Evolutionary conservation across 1,284 basidiomycete species (phyloP).

Genomic region (Sanguinoderma infundibulare): DNA sequence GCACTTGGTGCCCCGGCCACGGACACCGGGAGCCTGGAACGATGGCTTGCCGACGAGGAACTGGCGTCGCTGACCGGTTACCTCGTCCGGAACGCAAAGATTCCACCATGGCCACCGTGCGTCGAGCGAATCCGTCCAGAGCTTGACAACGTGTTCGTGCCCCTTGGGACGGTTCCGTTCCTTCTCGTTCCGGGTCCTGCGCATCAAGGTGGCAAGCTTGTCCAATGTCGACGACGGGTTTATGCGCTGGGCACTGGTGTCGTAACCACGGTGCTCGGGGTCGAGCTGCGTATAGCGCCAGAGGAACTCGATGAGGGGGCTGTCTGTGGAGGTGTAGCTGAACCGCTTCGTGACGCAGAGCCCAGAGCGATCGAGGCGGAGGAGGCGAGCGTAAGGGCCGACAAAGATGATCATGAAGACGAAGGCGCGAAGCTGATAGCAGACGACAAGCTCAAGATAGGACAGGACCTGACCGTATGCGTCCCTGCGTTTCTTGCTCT

Average conservation of each 20-base stretch:
- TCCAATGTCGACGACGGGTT: not conserved
- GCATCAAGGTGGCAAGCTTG: too few species aligned
- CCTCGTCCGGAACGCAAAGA: not conserved
- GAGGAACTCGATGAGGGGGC: conserved; percentile 18
- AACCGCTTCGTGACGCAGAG: conserved; percentile 13
- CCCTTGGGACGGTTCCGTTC: not conserved
- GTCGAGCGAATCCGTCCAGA: conserved; percentile 2
- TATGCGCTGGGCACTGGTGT: conserved; percentile 8
- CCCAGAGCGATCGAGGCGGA: conserved; percentile 14
- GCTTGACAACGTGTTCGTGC: conserved; percentile 2
- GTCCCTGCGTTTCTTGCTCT: not conserved
- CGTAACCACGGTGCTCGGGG: conserved; percentile 8
- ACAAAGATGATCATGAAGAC: conserved; percentile 15
- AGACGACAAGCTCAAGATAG: conserved; percentile 11
- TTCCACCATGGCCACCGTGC: conserved; percentile 13
- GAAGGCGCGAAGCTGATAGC: conserved; percentile 8
- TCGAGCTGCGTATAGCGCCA: conserved; percentile 8
- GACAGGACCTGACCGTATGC: conserved; percentile 12
- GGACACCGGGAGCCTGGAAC: conserved; percentile 2
- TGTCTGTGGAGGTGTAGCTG: conserved; percentile 7
- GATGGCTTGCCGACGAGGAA: conserved; percentile 12
- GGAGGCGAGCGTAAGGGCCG: conserved; percentile 13
- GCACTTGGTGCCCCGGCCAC: conserved; percentile 17
- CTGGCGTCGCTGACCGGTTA: not conserved
- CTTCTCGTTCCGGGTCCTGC: not conserved